Conservation (phyloP, 2,329 filamentous ascomycete genomes). For the Penicillium sp. region DNA sequence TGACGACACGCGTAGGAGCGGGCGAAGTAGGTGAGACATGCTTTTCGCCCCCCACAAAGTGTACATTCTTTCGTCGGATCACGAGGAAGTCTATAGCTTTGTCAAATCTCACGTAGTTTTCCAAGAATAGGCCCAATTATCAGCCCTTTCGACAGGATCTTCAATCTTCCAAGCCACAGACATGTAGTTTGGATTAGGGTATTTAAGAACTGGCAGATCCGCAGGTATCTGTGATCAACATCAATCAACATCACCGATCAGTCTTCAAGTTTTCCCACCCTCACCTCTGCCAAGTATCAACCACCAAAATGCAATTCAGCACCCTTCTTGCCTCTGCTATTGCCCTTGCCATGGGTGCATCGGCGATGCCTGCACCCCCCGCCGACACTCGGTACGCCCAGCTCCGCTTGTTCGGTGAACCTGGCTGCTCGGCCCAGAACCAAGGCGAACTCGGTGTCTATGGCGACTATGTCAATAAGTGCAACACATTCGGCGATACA, state of each 20-base stretch:
- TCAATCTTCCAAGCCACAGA: not conserved
- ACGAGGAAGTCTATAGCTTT: not conserved
- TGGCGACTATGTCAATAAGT: constrained; percentile 16
- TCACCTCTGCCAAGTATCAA: not conserved
- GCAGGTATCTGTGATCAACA: not conserved
- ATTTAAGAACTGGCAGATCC: not conserved
- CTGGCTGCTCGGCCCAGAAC: constrained; percentile 18
- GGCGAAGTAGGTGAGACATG: constrained; percentile 11
- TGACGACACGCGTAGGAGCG: constrained; percentile 1
- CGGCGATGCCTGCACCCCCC: constrained; percentile 10
- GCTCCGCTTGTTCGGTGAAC: constrained; percentile 21
- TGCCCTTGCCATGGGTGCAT: constrained; percentile 11
- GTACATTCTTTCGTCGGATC: constrained; percentile 8
- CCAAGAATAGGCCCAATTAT: not conserved
- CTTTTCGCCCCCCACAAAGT: not conserved
- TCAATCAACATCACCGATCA: not conserved
- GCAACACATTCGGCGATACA: constrained; percentile 11
- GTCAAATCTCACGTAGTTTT: not conserved
- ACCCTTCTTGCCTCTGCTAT: constrained; percentile 10
- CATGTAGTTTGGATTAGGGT: not conserved
- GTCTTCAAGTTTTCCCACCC: not conserved
- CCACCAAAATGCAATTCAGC: constrained; percentile 12
- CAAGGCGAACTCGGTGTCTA: constrained; percentile 24
- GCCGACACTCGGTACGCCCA: constrained; percentile 19
- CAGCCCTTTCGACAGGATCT: not conserved